A percentile compares a stretch with the other conserved stretches of the same genome.
phyloP scores from a whole-genome alignment of 192 early-diverging fungal species.

The Gamsiella multidivaricata region DNA sequence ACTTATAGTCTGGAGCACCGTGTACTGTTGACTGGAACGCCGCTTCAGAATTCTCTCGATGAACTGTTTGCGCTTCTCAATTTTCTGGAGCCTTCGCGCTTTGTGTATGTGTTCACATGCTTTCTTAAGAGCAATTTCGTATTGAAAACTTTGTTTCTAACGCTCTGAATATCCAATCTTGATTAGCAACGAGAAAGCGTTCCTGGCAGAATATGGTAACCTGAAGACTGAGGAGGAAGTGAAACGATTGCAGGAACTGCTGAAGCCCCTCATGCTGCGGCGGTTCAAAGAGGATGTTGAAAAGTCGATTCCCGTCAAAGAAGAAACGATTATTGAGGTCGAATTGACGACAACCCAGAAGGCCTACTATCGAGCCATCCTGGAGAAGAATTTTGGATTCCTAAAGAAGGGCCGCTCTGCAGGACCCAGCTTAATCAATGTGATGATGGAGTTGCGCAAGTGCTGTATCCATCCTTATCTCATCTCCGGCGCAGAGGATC shows the following conservation, averaged over 20 bases:
- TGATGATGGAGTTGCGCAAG: conserved; percentile 91
- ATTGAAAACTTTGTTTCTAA: conserved; percentile 5
- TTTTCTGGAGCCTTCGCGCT: conserved; percentile 83
- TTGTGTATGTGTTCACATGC: conserved; percentile 49
- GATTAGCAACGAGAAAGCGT: conserved; percentile 71
- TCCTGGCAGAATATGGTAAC: conserved; percentile 76
- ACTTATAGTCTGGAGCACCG: conserved; percentile 82
- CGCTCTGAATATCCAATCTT: too few relatives aligned
- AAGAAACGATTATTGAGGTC: conserved; percentile 91
- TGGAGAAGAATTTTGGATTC: conserved; percentile 85
- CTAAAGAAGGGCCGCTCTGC: conserved; percentile 79
- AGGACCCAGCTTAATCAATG: conserved; percentile 82
- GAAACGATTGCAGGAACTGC: conserved; percentile 75
- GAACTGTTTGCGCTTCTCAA: conserved; percentile 86
- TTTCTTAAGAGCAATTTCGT: too few relatives aligned
- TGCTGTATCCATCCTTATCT: conserved; percentile 92
- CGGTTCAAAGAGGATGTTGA: conserved; percentile 93
- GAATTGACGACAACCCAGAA: conserved; percentile 88
- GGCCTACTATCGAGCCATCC: conserved; percentile 86
- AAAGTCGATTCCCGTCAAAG: conserved; percentile 87
- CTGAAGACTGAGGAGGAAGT: conserved; percentile 80
- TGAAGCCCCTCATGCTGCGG: conserved; percentile 88
- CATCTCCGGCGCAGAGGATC: conserved; percentile 80
- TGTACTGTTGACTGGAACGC: conserved; percentile 85
- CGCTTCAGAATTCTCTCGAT: conserved; percentile 84